phyloP scores from a whole-genome alignment of 495 filamentous ascomycete species.

The Daldinia vernicosa region DNA sequence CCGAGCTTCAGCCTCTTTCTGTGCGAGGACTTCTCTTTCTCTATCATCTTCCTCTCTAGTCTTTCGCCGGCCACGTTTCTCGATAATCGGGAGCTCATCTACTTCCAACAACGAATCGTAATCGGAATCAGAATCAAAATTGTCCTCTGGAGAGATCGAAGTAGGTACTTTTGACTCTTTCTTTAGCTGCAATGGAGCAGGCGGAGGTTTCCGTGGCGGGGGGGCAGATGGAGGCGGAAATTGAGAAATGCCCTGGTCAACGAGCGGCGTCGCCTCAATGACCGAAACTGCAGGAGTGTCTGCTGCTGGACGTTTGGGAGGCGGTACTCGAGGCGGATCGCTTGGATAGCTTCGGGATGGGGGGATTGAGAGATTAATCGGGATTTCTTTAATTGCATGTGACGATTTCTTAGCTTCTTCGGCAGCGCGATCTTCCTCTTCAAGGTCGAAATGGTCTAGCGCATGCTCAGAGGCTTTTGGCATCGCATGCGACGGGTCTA shows the following conservation, averaged over 20 bases:
- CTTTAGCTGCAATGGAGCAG: constrained; percentile 81
- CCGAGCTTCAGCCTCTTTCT: constrained; percentile 68
- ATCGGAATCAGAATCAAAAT: constrained; percentile 75
- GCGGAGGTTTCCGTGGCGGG: constrained; percentile 79
- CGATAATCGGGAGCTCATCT: constrained; percentile 63
- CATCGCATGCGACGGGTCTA: constrained; percentile 63
- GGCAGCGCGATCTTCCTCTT: constrained; percentile 56
- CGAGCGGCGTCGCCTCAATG: constrained; percentile 58
- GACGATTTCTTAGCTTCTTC: constrained; percentile 54
- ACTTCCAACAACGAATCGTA: constrained; percentile 80
- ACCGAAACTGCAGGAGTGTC: constrained; percentile 55
- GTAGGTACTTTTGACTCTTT: constrained; percentile 55
- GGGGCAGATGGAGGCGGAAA: constrained; percentile 60
- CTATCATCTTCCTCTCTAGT: constrained; percentile 89
- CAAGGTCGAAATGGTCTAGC: constrained; percentile 60
- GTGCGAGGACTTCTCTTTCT: constrained; percentile 72
- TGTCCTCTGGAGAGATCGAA: constrained; percentile 61
- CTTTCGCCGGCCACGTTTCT: constrained; percentile 79
- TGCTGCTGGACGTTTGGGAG: constrained; percentile 53
- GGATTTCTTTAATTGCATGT: constrained; percentile 52
- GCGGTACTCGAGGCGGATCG: constrained; percentile 55
- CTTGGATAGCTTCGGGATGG: constrained; percentile 59
- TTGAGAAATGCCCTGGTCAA: constrained; percentile 55
- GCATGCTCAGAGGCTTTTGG: constrained; percentile 63
- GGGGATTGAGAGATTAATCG: constrained; percentile 55